Evolutionary conservation across 805 yeast genomes (phyloP).

Genomic region (Saccharomycopsis malanga): DNA sequence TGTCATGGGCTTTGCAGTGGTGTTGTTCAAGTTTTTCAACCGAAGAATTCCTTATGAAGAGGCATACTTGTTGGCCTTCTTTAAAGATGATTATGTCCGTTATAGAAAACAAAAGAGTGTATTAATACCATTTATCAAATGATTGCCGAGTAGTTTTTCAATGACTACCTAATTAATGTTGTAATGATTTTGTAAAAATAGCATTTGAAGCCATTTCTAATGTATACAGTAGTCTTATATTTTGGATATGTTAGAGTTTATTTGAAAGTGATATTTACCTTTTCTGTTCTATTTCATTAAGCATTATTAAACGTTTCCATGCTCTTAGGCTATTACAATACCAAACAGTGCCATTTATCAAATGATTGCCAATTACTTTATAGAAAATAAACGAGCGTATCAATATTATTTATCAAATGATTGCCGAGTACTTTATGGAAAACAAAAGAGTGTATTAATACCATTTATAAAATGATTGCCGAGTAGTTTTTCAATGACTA

Average conservation of each 20-base stretch:
- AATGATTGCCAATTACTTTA: slow-evolving; percentile 58
- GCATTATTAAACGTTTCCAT: too few relatives aligned
- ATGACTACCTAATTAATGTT: not conserved
- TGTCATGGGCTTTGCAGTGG: slow-evolving; percentile 42
- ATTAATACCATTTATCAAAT: slow-evolving; percentile 55
- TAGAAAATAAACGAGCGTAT: slow-evolving; percentile 39
- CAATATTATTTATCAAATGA: slow-evolving; percentile 80
- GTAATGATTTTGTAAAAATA: not conserved
- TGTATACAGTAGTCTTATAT: too few relatives aligned
- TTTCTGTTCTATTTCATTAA: too few relatives aligned
- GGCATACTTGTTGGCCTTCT: slow-evolving; percentile 51
- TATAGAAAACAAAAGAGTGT: slow-evolving; percentile 47
- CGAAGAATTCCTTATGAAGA: slow-evolving; percentile 71
- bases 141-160: too few relatives aligned
- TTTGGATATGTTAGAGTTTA: too few relatives aligned
- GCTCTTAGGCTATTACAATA: too few relatives aligned
- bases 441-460: slow-evolving; percentile 47
- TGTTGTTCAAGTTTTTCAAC: slow-evolving; percentile 63
- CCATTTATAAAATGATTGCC: slow-evolving; percentile 46
- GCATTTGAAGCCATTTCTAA: not conserved
- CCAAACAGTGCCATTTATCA: too few relatives aligned
- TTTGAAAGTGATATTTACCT: too few relatives aligned
- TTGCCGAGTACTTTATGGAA: slow-evolving; percentile 50
- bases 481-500: too few relatives aligned
- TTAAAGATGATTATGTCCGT: slow-evolving; percentile 54